Conservation (phyloP, 2,329 filamentous ascomycete species). For the Dichotomopilus funicola region DNA sequence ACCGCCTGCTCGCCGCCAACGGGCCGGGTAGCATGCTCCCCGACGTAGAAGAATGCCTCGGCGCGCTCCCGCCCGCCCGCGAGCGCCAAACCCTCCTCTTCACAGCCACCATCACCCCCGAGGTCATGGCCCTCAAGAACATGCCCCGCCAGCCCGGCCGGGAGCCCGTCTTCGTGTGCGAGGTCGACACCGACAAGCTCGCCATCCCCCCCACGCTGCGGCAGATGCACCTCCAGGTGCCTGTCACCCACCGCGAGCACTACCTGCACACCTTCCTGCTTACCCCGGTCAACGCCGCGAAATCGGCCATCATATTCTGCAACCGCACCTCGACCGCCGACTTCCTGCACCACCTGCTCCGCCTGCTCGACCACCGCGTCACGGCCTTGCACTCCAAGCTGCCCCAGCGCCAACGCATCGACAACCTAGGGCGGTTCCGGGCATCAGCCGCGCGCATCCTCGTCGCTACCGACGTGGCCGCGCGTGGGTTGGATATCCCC, state of each 20-base stretch:
- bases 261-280: conserved; percentile 86
- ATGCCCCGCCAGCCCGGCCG: conserved; percentile 63
- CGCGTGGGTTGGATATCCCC: conserved; percentile 90
- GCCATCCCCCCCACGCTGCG: conserved; percentile 74
- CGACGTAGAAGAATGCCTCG: conserved; percentile 83
- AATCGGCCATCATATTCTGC: conserved; percentile 86
- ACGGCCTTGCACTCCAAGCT: conserved; percentile 86
- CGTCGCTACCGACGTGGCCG: conserved; percentile 91
- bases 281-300: conserved; percentile 67
- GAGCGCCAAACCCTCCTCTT: conserved; percentile 91
- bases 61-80: conserved; percentile 66
- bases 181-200: conserved; percentile 69
- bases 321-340: conserved; percentile 87
- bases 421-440: conserved; percentile 87
- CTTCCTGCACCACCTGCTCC: conserved; percentile 79
- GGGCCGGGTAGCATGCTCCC: conserved; percentile 84
- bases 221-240: conserved; percentile 82
- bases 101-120: conserved; percentile 89
- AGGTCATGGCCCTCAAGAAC: conserved; percentile 80
- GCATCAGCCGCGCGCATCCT: conserved; percentile 82
- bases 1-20: conserved; percentile 71
- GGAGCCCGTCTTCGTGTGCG: conserved; percentile 78
- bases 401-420: conserved; percentile 73
- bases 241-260: conserved; percentile 87
- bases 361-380: conserved; percentile 79